phyloP scores from a whole-genome alignment of 2,329 filamentous ascomycete species.

The Trichoderma breve region DNA sequence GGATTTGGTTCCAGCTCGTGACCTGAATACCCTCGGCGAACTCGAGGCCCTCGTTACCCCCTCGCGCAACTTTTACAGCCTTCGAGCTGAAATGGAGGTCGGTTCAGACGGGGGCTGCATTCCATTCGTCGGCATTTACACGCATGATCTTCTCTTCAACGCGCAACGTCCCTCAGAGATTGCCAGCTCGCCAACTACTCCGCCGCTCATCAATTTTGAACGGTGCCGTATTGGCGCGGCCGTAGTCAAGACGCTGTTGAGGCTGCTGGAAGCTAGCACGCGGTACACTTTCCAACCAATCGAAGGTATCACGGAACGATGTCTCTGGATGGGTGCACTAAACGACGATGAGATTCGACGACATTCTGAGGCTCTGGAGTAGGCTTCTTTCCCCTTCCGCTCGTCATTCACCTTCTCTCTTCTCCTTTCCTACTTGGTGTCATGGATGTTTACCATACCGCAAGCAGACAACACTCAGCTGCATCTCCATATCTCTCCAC shows the following conservation, averaged over 20 bases:
- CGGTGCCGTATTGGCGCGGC: constrained; percentile 71
- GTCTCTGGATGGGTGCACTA: constrained; percentile 80
- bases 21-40: constrained; percentile 64
- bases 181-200: constrained; percentile 61
- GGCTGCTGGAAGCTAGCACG: constrained; percentile 75
- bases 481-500: background rate
- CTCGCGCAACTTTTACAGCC: constrained; percentile 71
- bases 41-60: constrained; percentile 74
- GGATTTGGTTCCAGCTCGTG: constrained; percentile 63
- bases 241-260: constrained; percentile 75
- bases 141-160: constrained; percentile 79
- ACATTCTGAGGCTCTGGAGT: constrained; percentile 51
- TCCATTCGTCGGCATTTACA: constrained; percentile 81
- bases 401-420: background rate
- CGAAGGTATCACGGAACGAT: constrained; percentile 74
- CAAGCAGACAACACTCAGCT: background rate
- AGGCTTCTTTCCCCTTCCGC: background rate
- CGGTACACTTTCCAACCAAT: constrained; percentile 72
- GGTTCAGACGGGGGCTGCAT: constrained; percentile 71
- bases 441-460: background rate
- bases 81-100: constrained; percentile 76
- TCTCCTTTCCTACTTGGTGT: background rate
- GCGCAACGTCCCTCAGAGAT: constrained; percentile 75
- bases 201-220: constrained; percentile 79
- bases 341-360: constrained; percentile 70